Percentiles rank a stretch among this genome's conserved stretches.
phyloP scores from a whole-genome alignment of 495 filamentous ascomycete genomes.

The Trichoderma parareesei region DNA sequence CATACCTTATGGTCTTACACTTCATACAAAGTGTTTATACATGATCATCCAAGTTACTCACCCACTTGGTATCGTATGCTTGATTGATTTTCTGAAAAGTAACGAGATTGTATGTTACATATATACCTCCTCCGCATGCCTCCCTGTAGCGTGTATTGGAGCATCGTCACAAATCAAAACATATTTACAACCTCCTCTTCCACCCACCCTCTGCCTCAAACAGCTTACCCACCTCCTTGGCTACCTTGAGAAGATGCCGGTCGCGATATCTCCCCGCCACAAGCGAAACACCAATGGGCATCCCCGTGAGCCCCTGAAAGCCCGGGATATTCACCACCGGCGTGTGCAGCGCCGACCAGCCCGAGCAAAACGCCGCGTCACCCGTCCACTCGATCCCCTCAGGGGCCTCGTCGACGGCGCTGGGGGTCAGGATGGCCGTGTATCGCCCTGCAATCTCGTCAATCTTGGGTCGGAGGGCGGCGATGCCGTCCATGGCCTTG shows the following conservation, averaged over 20 bases:
- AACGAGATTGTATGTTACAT: too few relatives aligned
- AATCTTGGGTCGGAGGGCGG: conserved; percentile 36
- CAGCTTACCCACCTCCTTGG: conserved; percentile 30
- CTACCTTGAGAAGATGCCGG: conserved; percentile 32
- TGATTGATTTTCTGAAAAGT: too few relatives aligned
- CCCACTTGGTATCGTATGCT: too few relatives aligned
- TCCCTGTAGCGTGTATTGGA: too few relatives aligned
- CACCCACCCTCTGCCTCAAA: conserved; percentile 38
- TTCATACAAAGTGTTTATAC: too few relatives aligned
- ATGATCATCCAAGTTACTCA: too few relatives aligned
- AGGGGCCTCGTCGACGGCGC: conserved; percentile 42
- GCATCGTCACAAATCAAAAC: too few relatives aligned
- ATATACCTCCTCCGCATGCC: too few relatives aligned
- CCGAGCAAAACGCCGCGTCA: conserved; percentile 24
- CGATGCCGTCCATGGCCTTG: conserved; percentile 35
- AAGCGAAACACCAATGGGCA: conserved; percentile 43
- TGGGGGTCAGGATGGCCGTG: conserved; percentile 41
- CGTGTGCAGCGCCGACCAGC: conserved; percentile 31
- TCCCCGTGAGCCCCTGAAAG: conserved; percentile 37
- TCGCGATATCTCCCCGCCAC: conserved; percentile 39
- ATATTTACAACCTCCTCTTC: conserved; percentile 11
- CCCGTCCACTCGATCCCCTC: conserved; percentile 37
- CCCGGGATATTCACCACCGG: conserved; percentile 43
- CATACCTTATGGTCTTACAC: too few relatives aligned
- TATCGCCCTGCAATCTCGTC: conserved; percentile 40